Evolutionary conservation across 2,329 filamentous ascomycete species (phyloP), one percentile per base, ranked within the genome.

Genomic region (Malbranchea zuffiana): DNA sequence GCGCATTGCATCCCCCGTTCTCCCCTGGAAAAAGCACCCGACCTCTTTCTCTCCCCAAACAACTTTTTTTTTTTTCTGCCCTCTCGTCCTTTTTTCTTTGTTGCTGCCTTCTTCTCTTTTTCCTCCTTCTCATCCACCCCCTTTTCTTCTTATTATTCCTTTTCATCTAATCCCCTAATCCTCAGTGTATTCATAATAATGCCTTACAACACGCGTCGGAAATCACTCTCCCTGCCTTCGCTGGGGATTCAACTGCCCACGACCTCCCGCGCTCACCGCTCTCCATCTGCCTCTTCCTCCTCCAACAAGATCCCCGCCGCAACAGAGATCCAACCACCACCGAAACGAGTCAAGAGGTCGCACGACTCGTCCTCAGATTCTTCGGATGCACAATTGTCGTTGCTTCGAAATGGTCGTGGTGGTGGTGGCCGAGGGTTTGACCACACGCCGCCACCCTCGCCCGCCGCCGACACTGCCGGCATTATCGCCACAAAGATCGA

Each of bases 171-270:
- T 10, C 27, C 24, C 27, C 16, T 31, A 35, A 31, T 27, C 26
- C 26, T 24, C 30, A 5, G 21, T 33, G 13, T 30, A 38, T 32
- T 27, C 35, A 38, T 26, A 11, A 5, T 26, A 41, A 32, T 94
- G 85, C 82, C 81, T 56, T 95, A 95, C 72, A 94, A 95, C 64
- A 96, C 88, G 50, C 82, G 88, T 65, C 80, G 87, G 63, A 96
- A 96, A 70, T 94, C 86, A 56, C 69, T 98, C 49, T 95, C 87
- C 45, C 71, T 96, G 55, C 82, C 85, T 43, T 92, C 86, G 49
- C 74, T 96, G 53, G 90, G 90, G 59, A 94, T 96, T 52, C 83
- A 90, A 53, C 71, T 95, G 37, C 76, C 76, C 38, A 70, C 69
- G 51, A 61, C 66, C 45, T 70, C 71, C 47, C 69, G 72, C 54